These are phyloP conservation scores for Alternaria atra DNA, from an alignment of 2,329 filamentous ascomycete species.

Conservation along the genomic window DNA sequence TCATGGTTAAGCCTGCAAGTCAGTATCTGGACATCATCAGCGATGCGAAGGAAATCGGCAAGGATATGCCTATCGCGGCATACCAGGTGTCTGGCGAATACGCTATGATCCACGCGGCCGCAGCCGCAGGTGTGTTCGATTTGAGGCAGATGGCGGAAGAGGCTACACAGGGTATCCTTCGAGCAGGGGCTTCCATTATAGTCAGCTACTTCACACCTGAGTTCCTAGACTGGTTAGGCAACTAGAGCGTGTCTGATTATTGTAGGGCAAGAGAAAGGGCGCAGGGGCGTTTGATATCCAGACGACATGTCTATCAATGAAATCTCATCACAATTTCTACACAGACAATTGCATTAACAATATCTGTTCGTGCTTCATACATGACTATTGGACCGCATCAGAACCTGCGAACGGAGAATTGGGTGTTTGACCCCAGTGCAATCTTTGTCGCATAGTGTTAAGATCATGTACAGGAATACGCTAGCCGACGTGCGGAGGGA, in stretches of 20 bases:
- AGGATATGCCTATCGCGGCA: constrained; percentile 89
- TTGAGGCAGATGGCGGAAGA: constrained; percentile 95
- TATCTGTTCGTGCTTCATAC: not conserved
- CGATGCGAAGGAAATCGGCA: constrained; percentile 93
- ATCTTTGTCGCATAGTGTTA: not conserved
- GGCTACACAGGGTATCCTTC: constrained; percentile 88
- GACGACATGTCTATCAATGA: constrained; percentile 1
- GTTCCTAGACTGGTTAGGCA: constrained; percentile 69
- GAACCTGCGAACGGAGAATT: not conserved
- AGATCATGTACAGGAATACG: not conserved
- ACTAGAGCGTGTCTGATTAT: constrained; percentile 22
- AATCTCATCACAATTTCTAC: constrained; percentile 1
- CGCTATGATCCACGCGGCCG: constrained; percentile 96
- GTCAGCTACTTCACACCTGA: constrained; percentile 94
- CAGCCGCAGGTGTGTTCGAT: constrained; percentile 96
- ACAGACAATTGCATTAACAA: not conserved
- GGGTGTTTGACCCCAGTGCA: not conserved
- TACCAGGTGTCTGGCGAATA: constrained; percentile 98
- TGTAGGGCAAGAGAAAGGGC: not conserved
- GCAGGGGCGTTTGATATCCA: constrained; percentile 6
- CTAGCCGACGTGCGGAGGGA: not conserved
- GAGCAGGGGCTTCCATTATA: constrained; percentile 91
- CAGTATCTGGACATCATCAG: constrained; percentile 98
- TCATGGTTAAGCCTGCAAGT: constrained; percentile 98
- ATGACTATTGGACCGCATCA: not conserved